Evolutionary conservation across 1,284 basidiomycete genomes (phyloP), one percentile per base, ranked within the genome.

Genomic region (Mycena sp.): DNA sequence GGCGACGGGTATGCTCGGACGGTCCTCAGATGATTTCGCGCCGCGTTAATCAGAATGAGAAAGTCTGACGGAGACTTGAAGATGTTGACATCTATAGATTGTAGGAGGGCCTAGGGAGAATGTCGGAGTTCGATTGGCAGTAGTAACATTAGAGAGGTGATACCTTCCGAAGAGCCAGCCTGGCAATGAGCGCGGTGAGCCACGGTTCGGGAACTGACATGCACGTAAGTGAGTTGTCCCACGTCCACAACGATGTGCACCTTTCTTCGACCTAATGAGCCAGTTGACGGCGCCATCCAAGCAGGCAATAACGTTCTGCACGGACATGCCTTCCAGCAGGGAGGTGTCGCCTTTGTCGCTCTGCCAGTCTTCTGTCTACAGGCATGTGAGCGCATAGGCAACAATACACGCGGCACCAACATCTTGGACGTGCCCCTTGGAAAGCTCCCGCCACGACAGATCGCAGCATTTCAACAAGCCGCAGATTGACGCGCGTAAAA

Each of bases 391-490:
- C 69, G 28, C 45, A 45, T 64, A 38, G 37, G 26, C 59, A 46
- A 14, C 28, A 26, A 16, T 26, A 43, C 21, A 63, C 30, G 55
- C 41, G 62, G 29, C 65, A 85, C 90, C 71, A 68, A 94, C 94
- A 78, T 97, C 95, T 59, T 88, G 80, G 17, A 95, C 82, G 58
- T 87, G 82, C 23, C 89, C 87, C 72, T 88, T 91, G 19, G 83
- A 82, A 14, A 98, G 78, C 72, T 96, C 93, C 64, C 89, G 82
- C 89, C 93, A 97, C 0, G 87, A 85, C 11, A 96, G 74, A 77
- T 95, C 93, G 71, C 93, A 90, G 58, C 85, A 91, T 74, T 98
- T 98, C 63, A 96, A 80, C 45, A 94, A 77, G 0, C 87, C 94
- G 46, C 91, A 81, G 6, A 93, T 80, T 50, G 83, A 89, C 0